Conservation (phyloP, 73 alveolate species). For the Paramecium sonneborni region DNA sequence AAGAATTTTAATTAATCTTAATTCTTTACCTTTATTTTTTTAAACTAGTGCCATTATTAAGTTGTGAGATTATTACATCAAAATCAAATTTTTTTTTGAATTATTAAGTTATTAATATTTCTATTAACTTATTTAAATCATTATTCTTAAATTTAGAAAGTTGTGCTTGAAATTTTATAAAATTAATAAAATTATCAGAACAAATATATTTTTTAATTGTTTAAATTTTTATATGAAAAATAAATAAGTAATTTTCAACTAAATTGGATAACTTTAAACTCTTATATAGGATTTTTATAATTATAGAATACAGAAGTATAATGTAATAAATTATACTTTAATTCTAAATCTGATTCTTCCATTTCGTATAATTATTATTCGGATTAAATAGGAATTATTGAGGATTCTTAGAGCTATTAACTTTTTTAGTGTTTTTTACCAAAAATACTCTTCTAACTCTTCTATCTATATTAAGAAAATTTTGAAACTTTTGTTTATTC, state of each 20-base stretch:
- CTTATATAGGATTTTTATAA: background rate
- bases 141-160: background rate
- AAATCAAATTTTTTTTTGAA: background rate
- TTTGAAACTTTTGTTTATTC: background rate
- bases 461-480: background rate
- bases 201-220: background rate
- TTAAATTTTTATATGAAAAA: too few relatives aligned
- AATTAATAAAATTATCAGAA: too few relatives aligned
- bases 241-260: background rate
- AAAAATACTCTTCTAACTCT: background rate
- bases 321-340: background rate
- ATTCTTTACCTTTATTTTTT: background rate
- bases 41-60: background rate
- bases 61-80: background rate
- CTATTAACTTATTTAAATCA: background rate
- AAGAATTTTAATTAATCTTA: background rate
- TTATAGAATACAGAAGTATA: background rate
- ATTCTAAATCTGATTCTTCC: background rate
- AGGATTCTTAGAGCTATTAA: background rate
- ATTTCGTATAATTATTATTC: background rate
- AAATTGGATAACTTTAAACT: background rate
- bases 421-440: background rate
- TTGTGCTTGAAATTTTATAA: too few relatives aligned
- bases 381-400: background rate
- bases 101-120: background rate